Evolutionary conservation across 306 rosid species (phyloP), one percentile per base, ranked within the genome.

Genomic region (Canavalia gladiata): DNA sequence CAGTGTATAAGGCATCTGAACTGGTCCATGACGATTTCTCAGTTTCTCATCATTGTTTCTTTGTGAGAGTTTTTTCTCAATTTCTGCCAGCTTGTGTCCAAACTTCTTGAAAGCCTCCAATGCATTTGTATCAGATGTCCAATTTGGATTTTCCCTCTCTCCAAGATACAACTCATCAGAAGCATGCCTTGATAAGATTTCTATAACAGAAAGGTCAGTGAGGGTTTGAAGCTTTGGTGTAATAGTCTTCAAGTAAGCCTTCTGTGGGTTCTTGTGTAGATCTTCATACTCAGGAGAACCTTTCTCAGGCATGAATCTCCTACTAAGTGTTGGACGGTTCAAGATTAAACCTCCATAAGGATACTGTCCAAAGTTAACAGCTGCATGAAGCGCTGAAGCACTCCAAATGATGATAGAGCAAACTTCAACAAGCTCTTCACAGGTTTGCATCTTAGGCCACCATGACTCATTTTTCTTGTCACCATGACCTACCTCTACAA

Each of bases 21-120:
- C 92, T 0, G 96, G 96, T 10, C 97, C 97, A 55, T 4, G 59
- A 3, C 97, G 81, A 70, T 91, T 88, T 63, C 79, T 89, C 28
- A 84, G 49, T 1, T 33, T 80, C 67, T 79, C 82, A 54, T 91
- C 91, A 5, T 81, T 46, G 85, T 93, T 93, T 87, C 50, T 84
- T 47, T 72, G 46, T 0, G 29, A 31, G 43, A 91, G 82, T 3
- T 46, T 77, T 11, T 46, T 56, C 63, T 88, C 94, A 80, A 88
- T 77, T 49, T 81, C 81, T 10, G 49, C 69, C 0, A 85, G 57
- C 68, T 81, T 72, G 9, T 72, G 72, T 43, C 86, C 86, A 66
- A 85, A 85, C 13, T 52, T 81, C 73, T 72, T 55, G 65, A 77
- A 77, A 12, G 83, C 86, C 60, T 81, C 69, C 4, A 81, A 66